Evolutionary conservation across 495 filamentous ascomycete species (phyloP).

Genomic region (Penicillium chermesinum): DNA sequence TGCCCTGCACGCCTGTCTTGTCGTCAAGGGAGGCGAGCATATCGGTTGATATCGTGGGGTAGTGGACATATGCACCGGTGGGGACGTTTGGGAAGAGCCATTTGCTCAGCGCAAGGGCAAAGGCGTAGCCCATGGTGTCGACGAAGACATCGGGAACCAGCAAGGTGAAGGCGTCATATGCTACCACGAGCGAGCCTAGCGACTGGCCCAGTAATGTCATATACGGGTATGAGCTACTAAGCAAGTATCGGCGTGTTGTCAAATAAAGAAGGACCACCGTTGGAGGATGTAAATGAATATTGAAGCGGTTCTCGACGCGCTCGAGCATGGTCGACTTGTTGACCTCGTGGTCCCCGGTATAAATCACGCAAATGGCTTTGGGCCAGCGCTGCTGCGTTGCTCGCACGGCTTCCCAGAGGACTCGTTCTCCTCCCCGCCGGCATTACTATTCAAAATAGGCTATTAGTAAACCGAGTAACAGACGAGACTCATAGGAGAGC

Average conservation of each 20-base stretch:
- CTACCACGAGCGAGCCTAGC: constrained; percentile 77
- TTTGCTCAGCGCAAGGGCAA: constrained; percentile 76
- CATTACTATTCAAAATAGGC: constrained; percentile 57
- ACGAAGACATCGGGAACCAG: constrained; percentile 91
- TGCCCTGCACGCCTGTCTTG: constrained; percentile 58
- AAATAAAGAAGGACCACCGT: constrained; percentile 86
- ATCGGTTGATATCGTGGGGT: constrained; percentile 96
- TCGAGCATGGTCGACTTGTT: constrained; percentile 72
- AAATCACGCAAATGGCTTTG: constrained; percentile 80
- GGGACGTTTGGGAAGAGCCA: constrained; percentile 76
- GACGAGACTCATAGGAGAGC: neutral
- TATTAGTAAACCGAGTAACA: constrained; percentile 3
- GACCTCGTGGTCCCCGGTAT: constrained; percentile 89
- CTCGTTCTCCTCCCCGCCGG: constrained; percentile 91
- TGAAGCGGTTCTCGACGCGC: constrained; percentile 82
- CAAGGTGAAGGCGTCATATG: constrained; percentile 87
- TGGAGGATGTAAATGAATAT: constrained; percentile 81
- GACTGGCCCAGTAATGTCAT: constrained; percentile 95
- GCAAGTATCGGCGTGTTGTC: constrained; percentile 76
- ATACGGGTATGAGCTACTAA: constrained; percentile 77
- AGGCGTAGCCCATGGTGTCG: constrained; percentile 98
- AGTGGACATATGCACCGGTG: constrained; percentile 92
- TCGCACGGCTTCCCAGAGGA: constrained; percentile 91
- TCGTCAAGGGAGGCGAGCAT: constrained; percentile 85
- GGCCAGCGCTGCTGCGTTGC: constrained; percentile 89